Evolutionary conservation across 106 monocot genomes (phyloP), one percentile per base, ranked within the genome.

Genomic region (Amphibolis antarctica): DNA sequence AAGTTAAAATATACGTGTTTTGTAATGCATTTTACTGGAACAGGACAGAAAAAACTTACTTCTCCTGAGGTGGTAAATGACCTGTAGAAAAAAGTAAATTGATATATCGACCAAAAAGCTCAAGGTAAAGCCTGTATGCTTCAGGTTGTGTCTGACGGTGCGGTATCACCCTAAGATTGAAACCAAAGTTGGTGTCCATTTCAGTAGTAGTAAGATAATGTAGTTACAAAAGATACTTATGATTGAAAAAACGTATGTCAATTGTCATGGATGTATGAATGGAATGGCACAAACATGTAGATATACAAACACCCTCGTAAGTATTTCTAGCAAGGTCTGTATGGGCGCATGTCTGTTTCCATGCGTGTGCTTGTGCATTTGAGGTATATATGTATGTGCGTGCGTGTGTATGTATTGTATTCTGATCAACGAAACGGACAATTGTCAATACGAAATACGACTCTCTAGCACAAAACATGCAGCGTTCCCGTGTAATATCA

Each of bases 101-200:
- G 3, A 66, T 65, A 22, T 88, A 74, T 23, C 81, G 70, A 12
- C 51, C 71, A 44, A 84, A 17, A 0, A 88, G 76, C 55, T 88
- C 88, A 43, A 88, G 79, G 58, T 88, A 88, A 12, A 88, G 75
- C 59, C 83, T 74, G 62, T 83, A 88, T n/a, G 88, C 88, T 71
- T 81, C 87, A 28, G 88, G 83, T 64, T 88, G 76, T 55, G 11
- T 63, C 46, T 50, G 63, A 18, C 83, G 72, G 28, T 79, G 47
- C 19, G 83, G 84, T 24, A 88, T 62, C 55, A 81, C 81, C 71
- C 88, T 84, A 55, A 36, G 49, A 42, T 25, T 27, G 12, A 10
- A 26, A 61, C 22, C 52, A 53, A 53, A 22, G 3, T 20, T 20
- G n/a, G 10, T 6, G 10, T 10, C 52, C n/a, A 23, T 20, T 23